Evolutionary conservation across 2,329 filamentous ascomycete species (phyloP), one percentile per base, ranked within the genome.

Genomic region (Penicillium sp.): DNA sequence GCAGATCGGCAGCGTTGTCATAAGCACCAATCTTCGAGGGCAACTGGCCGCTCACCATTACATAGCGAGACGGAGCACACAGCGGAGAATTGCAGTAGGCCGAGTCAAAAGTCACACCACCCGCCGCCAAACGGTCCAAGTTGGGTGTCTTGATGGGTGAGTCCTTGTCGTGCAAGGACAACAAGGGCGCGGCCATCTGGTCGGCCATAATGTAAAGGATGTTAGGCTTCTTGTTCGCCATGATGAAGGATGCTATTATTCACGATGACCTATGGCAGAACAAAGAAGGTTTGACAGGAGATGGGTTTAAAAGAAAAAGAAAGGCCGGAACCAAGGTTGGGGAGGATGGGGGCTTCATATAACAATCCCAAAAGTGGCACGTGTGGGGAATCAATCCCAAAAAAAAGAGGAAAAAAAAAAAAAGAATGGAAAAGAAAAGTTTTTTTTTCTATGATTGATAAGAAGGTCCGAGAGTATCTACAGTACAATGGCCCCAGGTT

Each of bases 191-290:
- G 19, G 93, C 90, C 74, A 97, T 86, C 79, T 97, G 93, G 77
- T 97, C 93, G 53, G 93, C 93, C 92, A 97, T 96, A 79, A 97
- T 96, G 81, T 95, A 96, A 47, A 93, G 82, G 65, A 93, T 90
- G 75, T 93, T 93, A 59, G 89, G 89, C 72, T 82, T 83, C 64
- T 80, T 80, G 57, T 71, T 59, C 48, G 71, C 68, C 73, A 75
- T 75, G 67, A 41, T 66, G 65, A 47, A 53, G 19, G 39, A 50
- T 29, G 24, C 14, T 31, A 41, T 8, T 27, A 27, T 31, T 52
- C 41, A 31, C 46, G 35, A 19, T 19, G 26, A 21, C 19, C 24
- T 24, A 31, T 13, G 19, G 47, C 14, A 39, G 6, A 22, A 55
- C 43, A 48, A 45, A 22, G 27, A 45, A 53, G 41, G 24, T 33